Base-by-base conservation (phyloP, 2,329 filamentous ascomycete genomes). In the Xylaria sp. region DNA sequence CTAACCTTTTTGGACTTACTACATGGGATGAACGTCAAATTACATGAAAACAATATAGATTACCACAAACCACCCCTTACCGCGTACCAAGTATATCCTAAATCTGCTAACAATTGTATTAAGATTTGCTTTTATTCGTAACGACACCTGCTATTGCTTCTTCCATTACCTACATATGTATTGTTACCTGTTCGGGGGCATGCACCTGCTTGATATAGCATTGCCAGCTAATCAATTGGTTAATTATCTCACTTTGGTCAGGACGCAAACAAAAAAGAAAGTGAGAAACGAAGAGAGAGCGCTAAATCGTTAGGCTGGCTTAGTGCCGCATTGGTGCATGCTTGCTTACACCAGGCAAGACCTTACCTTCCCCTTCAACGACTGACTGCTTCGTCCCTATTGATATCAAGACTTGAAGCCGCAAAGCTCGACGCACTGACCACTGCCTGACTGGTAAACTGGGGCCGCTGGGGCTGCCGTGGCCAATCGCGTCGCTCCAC, bases 401-500 rank as follows among this genome's bases (percentile, higher is more conserved):
- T 50, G 60, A 70, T 68, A 65, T 70, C 52, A 55, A 65, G 52
- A 46, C 55, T 62, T 39, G 61, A 62, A 70, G 67, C 67, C 65
- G 60, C 69, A 65, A 65, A 62, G 54, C 32, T 13, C 10, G 18
- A n/a, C 52, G 70, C 70, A 72, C 64, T 23, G 70, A 55, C 70
- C 70, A 72, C 57, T 5, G 5, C 1, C 0, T 28, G 25, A 50
- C 28, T 18, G 52, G 25, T 54, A 62, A 34, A 66, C 15, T 59
- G 54, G 56, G 52, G 39, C 52, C 34, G n/a, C 46, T 62, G 37
- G 63, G 51, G 34, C 50, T 18, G 59, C 23, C 32, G 20, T 34
- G 55, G 54, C 70, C 69, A 72, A 71, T 71, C 66, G 41, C 8
- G 39, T 57, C 58, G 2, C 48, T 65, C 67, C 57, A 65, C 65